Base-by-base conservation (phyloP, 352 stramenopile genomes). In the Phytopythium aichiense region DNA sequence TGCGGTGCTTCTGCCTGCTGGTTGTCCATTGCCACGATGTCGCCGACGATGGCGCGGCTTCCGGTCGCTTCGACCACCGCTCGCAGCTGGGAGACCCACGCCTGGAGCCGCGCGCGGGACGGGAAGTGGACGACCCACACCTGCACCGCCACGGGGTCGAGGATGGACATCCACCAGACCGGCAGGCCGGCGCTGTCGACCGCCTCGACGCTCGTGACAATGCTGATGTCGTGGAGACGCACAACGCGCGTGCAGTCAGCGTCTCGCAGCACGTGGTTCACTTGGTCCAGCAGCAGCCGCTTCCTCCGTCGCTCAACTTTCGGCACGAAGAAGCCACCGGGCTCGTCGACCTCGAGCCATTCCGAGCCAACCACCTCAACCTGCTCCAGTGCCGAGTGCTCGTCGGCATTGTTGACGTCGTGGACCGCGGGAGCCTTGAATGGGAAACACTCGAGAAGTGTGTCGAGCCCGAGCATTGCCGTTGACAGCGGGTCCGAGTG, bases 81-180 rank as follows among this genome's bases (percentile, higher is more conserved):
- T 4, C 66, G 64, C 12, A 92, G 60, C 25, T 84, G 37, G 23
- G 74, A 23, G 18, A 82, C 60, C 82, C 80, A 92, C 7, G 54
- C 58, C 46, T 68, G 49, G 13, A 90, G 61, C 20, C 68, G 67
- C 30, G 67, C 51, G 1, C 74, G 58, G 0, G 77, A 84, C 20
- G 73, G 51, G 30, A 89, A 92, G 67, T 85, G 65, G 4, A 92
- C 43, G 40, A 88, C 67, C 81, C 80, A 92, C 28, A 86, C 71
- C 66, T 90, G 80, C n/a, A 81, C 53, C 5, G 60, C 67, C 15
- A 57, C 66, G 8, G 79, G 56, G 50, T 92, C 80, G 52, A 89
- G 79, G 3, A 92, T 64, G 18, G 78, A 78, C 80, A 88, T 90
- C 80, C 77, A 90, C 79, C 75, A 87, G 52, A 74, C 76, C 9